Evolutionary conservation across 2,329 filamentous ascomycete species (phyloP).

Genomic region (Parascedosporium putredinis): DNA sequence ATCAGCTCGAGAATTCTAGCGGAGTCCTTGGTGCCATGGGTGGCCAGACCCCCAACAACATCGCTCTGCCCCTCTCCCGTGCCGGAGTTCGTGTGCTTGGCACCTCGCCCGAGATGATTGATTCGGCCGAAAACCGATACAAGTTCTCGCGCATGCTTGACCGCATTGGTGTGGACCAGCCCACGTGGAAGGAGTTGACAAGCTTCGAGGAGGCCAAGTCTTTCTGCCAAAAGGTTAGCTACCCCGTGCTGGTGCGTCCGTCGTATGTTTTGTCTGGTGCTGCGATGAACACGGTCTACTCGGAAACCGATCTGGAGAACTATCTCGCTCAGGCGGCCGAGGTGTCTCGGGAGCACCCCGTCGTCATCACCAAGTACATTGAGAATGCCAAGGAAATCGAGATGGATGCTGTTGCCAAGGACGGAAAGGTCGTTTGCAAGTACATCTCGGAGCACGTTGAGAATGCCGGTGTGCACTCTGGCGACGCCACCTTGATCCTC

Average conservation of each 20-base stretch:
- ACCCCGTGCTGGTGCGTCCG: conserved; percentile 88
- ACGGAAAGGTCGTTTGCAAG: conserved; percentile 83
- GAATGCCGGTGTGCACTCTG: conserved; percentile 96
- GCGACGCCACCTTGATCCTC: conserved; percentile 89
- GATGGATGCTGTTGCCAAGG: conserved; percentile 93
- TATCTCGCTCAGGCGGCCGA: conserved; percentile 87
- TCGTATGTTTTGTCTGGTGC: conserved; percentile 96
- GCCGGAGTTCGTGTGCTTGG: conserved; percentile 87
- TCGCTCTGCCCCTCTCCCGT: conserved; percentile 78
- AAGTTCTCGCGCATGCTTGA: conserved; percentile 99
- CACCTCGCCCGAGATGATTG: conserved; percentile 98
- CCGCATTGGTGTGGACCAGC: conserved; percentile 88
- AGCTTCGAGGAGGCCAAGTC: conserved; percentile 81
- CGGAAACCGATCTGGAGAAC: conserved; percentile 77
- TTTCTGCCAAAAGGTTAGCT: conserved; percentile 82
- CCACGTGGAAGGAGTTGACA: conserved; percentile 94
- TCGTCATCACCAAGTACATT: conserved; percentile 99
- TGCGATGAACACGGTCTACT: conserved; percentile 99
- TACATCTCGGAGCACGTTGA: conserved; percentile 99
- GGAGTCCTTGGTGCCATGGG: conserved; percentile 94
- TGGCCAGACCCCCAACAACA: conserved; percentile 96
- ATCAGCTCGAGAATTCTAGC: conserved; percentile 70
- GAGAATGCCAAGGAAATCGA: conserved; percentile 99
- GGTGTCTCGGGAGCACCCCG: conserved; percentile 89
- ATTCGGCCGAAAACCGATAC: conserved; percentile 92